Evolutionary conservation across 495 filamentous ascomycete species (phyloP), one percentile per base, ranked within the genome.

Genomic region (Xylaria telfairii): DNA sequence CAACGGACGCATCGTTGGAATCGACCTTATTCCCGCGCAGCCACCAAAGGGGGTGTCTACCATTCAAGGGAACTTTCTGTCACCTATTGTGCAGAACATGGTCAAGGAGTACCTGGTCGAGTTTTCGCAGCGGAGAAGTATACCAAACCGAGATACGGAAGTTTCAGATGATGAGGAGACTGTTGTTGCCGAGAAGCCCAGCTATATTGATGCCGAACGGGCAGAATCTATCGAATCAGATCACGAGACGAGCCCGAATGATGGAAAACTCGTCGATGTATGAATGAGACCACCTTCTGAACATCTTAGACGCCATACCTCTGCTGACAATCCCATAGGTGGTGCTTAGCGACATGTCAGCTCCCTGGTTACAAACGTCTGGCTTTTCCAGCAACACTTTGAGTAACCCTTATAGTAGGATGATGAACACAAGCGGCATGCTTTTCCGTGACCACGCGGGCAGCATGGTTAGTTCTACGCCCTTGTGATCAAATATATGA

Each of bases 361-460:
- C 86, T 84, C 95, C 96, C 92, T 97, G 93, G 94, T 81, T 86
- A 73, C 91, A 92, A 84, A 90, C 87, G 41, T 87, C 87, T 75
- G 91, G 91, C 49, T 93, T 91, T 82, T 91, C 89, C 84, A 90
- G 91, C 83, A 92, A 87, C 82, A 96, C 90, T 83, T 86, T 98
- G 86, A 96, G 90, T 94, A 87, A 94, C 86, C 93, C 95, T 62
- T 94, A 95, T 88, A 79, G 79, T 84, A 99, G 96, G 96, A 92
- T 99, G 93, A 97, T 97, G 94, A 98, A 98, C 82, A 97, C 94
- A 61, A 97, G 92, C 80, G 96, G 96, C 47, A 90, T 93, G 70
- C 79, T 76, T 21, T 93, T 96, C 79, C 88, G 87, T 79, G 96
- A 99, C 82, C 96, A 99, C 82, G 91, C 89, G 34, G 93, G 93